Conservation (phyloP, 73 alveolate genomes). For the Blepharisma stoltei region DNA sequence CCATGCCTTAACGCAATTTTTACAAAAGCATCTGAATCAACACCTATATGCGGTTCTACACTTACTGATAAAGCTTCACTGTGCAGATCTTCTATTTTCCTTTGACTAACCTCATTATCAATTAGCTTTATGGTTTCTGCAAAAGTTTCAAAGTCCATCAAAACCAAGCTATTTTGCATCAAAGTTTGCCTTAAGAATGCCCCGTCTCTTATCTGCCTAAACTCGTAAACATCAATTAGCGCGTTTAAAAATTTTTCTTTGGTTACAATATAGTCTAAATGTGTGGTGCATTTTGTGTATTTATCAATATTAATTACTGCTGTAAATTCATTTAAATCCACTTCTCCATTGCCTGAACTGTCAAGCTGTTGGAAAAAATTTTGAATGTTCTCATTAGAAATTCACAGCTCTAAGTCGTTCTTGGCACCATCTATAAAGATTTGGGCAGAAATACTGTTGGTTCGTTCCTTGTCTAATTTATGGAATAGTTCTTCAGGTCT, state of each 20-base stretch:
- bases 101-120: no score
- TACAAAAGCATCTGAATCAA: no score
- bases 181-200: no score
- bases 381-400: not conserved
- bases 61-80: no score
- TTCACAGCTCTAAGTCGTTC: conserved; percentile 8
- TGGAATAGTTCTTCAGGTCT: conserved; percentile 2
- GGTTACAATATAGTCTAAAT: not conserved
- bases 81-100: no score
- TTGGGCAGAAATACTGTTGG: conserved; percentile 19
- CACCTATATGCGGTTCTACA: no score
- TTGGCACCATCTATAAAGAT: not conserved
- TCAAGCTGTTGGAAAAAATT: not conserved
- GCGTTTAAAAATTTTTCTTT: conserved; percentile 24
- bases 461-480: not conserved
- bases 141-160: no score
- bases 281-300: not conserved
- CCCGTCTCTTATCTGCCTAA: no score
- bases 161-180: no score
- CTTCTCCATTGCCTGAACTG: conserved; percentile 9
- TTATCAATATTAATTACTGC: not conserved
- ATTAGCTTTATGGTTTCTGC: no score
- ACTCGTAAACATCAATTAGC: not conserved
- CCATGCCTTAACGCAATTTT: no score
- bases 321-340: not conserved